Percentiles rank a stretch among this genome's conserved stretches.
These are phyloP conservation scores for Perkinsus olseni DNA, from an alignment of 169 alveolate species.

Conservation along the genomic window DNA sequence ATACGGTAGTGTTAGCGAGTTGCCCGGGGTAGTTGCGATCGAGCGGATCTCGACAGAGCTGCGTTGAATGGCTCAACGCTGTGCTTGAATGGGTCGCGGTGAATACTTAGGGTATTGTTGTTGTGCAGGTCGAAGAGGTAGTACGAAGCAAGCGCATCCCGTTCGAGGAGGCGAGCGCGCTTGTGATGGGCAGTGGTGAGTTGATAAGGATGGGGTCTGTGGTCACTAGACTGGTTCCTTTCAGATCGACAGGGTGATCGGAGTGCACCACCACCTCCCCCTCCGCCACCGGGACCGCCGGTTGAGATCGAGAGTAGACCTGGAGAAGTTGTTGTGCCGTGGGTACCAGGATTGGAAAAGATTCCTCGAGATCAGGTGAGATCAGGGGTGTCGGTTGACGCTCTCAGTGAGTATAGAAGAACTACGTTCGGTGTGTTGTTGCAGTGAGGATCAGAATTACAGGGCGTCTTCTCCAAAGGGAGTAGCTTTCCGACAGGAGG, in stretches of 20 bases:
- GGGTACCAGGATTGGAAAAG: background rate
- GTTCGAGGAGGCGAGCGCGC: background rate
- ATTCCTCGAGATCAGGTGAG: background rate
- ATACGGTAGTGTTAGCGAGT: background rate
- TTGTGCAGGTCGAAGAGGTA: background rate
- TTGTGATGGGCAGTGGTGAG: background rate
- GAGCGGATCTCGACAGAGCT: too few species aligned
- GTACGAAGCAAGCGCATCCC: background rate
- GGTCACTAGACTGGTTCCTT: background rate
- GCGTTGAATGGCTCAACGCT: too few species aligned
- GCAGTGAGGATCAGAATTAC: too few species aligned
- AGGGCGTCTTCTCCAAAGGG: too few species aligned
- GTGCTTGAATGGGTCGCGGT: too few species aligned
- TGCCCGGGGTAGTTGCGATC: background rate
- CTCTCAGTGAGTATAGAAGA: too few species aligned
- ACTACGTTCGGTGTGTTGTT: too few species aligned
- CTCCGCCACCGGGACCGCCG: background rate
- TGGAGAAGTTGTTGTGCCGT: background rate
- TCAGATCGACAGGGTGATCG: background rate
- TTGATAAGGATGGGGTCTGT: background rate
- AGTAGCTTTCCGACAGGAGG: too few species aligned
- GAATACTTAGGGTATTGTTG: background rate
- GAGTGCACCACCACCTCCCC: background rate
- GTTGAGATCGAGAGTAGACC: background rate
- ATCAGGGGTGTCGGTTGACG: too few species aligned